Base-by-base conservation (phyloP, 2,329 filamentous ascomycete genomes). In the Colletotrichum sp. region DNA sequence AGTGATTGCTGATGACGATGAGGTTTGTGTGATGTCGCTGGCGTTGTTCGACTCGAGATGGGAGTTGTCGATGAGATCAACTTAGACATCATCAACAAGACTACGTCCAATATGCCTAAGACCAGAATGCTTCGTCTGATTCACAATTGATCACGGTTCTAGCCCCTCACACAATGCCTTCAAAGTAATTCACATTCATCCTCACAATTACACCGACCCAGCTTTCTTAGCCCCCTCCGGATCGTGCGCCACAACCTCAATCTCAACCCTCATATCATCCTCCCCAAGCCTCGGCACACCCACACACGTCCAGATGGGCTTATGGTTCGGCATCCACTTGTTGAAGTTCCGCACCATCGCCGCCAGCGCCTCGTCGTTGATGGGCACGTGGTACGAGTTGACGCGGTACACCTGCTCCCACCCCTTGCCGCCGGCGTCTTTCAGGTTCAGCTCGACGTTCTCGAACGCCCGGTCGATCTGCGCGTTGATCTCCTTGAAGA, bases 261-360 rank as follows among this genome's bases (percentile, higher is more conserved):
- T 89, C 82, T 93, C 91, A 5, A 93, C 86, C 26, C 84, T 80
- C 91, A 93, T 93, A 36, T 84, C 86, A 32, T 86, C 85, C 72
- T 85, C 81, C 0, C 83, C 90, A 8, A 93, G 80, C 39, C 82
- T 78, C 2, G 82, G 78, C 2, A 92, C 90, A 0, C 88, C 90
- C 16, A 92, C 82, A 72, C 82, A 85, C 0, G 90, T 92, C 88
- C 88, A 90, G 2, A 90, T 83, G 0, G 90, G 90, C 74, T 86
- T 79, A 78, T 92, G 89, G 36, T 88, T 79, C 0, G 89, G 89
- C 82, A 89, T 87, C 81, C 86, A 90, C 77, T 87, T 87, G 72
- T 82, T 82, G 59, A 91, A 85, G 65, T 89, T 87, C 43, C 85
- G 74, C 4, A 87, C 83, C 85, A 91, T 88, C 7, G 82, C 82